Evolutionary conservation across 2,329 filamentous ascomycete genomes (phyloP).

Genomic region (Paramyrothecium sp.): DNA sequence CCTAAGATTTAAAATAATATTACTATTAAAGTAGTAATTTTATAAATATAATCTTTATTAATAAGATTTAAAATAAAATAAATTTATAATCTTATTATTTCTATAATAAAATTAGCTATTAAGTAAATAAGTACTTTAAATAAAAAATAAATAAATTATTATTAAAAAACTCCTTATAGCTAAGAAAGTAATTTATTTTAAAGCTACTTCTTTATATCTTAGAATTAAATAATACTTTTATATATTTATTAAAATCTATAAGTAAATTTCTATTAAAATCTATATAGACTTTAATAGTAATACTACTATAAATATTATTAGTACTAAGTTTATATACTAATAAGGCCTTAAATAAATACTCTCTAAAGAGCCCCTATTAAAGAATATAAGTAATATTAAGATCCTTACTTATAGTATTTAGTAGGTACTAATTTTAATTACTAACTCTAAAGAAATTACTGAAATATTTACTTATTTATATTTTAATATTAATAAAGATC

Average conservation of each 20-base stretch:
- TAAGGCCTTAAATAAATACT: not conserved
- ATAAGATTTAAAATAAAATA: not conserved
- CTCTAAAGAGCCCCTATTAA: not conserved
- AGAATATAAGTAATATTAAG: not conserved
- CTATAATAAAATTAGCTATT: not conserved
- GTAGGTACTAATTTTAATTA: not conserved
- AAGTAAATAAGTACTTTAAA: not conserved
- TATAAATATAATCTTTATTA: not conserved
- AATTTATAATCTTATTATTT: not conserved
- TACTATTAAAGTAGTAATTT: not conserved
- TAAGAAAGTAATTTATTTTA: not conserved
- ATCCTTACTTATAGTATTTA: not conserved
- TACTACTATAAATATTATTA: not conserved
- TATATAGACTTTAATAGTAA: not conserved
- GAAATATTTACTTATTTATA: not conserved
- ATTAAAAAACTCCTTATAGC: not conserved
- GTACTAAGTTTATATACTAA: not conserved
- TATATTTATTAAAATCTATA: conserved; percentile 1
- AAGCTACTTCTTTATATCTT: not conserved
- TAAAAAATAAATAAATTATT: no score
- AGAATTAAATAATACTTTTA: not conserved
- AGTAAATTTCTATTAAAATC: not conserved
- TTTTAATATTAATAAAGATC: not conserved
- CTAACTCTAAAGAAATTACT: not conserved
- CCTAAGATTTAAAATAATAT: not conserved